Evolutionary conservation across 1,139 yeast species (phyloP), one percentile per base, ranked within the genome.

Genomic region (Candida sp.): DNA sequence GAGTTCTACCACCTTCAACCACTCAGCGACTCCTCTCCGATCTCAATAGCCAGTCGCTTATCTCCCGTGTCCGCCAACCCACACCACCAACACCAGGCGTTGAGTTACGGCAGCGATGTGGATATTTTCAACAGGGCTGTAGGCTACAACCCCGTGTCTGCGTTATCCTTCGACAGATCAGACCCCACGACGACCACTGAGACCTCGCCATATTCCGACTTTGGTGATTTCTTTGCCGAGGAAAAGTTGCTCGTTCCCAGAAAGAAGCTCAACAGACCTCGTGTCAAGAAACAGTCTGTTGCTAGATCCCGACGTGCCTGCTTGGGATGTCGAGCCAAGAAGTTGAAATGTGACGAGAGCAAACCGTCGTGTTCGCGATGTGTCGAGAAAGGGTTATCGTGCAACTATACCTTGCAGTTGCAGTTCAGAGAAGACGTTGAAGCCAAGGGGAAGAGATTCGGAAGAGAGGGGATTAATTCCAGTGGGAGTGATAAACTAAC

Each of bases 351-450:
- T 63, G 83, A 78, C 55, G 83, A 78, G 58, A 50, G 55, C 23
- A 77, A 75, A 50, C 83, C 83, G 1, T 57, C 61, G 6, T 78
- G 83, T 51, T 49, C 66, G n/a, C 65, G 72, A 46, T 78, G 83
- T 58, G 40, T 54, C 7, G 62, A 63, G 37, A 66, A 63, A 48
- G 65, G 66, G 8, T 60, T 66, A 17, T 58, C 54, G 7, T 77
- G 81, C 58, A 65, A 63, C 12, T 66, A 73, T 49, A 57, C 55
- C 47, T 53, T 63, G 43, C 58, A 51, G 5, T 57, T 69, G 28
- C 69, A 67, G 51, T 69, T 68, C 50, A 55, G 67, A 42, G 73
- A 69, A 46, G 74, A 69, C 53, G 61, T 67, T 33, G 72, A 68
- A 50, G 55, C 54, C 3, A 58, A 59, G 50, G 74, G 74, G 11